Base-by-base conservation (phyloP, 176 grass and related monocot genomes). In the Aechmea fasciata region DNA sequence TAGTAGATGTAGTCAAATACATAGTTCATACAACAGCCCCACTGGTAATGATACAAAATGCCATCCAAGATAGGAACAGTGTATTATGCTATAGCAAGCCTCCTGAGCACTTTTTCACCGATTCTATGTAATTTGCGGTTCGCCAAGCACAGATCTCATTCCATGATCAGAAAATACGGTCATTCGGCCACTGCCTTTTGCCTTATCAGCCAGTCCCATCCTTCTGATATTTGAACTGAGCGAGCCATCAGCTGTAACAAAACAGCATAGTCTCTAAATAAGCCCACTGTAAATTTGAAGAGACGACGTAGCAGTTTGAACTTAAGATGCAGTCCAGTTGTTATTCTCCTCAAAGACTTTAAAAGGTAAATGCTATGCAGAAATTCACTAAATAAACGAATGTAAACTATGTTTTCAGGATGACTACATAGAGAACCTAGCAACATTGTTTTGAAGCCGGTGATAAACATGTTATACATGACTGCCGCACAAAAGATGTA, bases 191-290 rank as follows among this genome's bases (percentile, higher is more conserved):
- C 18, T 3, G 5, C 47, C 20, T 61, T 77, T 82, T 17, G 82
- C 1, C 82, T 83, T 79, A 26, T 70, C 51, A 67, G 69, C 57
- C 11, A 71, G 47, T 79, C 66, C 77, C 73, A 77, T 50, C 59
- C 64, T 85, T 69, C 80, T 87, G 50, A 75, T 71, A 77, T 88
- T 91, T 19, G 79, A 79, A 65, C 78, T 88, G 23, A 96, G 80
- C 0, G 85, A 82, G 28, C 79, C 72, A 79, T 82, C 80, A 70
- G 82, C 91, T 96, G 76, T 78, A 71, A 61, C 50, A 17, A 20
- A 10, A 19, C 4, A 13, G 54, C 55, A 10, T 47, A 62, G 17
- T 26, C 48, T 18, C 3, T 24, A 52, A 63, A 72, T 0, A 64
- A 66, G 13, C 52, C 23, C 41, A 14, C 24, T 3, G 20, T 25